Base-by-base conservation (phyloP, 2,329 filamentous ascomycete genomes). In the Fusarium xyrophilum region DNA sequence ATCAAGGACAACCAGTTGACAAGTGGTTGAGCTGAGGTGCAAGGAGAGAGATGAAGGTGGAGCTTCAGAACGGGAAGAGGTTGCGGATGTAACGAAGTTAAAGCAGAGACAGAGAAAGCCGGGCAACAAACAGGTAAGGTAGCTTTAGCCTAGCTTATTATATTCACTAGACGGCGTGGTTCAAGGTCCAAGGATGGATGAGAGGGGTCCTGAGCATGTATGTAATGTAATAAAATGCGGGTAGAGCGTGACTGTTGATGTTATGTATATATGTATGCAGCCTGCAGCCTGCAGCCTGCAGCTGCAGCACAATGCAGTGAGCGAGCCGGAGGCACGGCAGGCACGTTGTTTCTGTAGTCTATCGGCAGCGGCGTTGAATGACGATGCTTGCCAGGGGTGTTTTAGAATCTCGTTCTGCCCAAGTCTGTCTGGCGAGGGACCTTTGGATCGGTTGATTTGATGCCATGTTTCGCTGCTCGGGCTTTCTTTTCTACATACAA, bases 381-480 rank as follows among this genome's bases (percentile, higher is more conserved):
- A 73, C 60, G 70, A 74, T 74, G 60, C 63, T 60, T 50, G 63
- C 68, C 69, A 73, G 71, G 71, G 71, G 71, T 70, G 53, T 50
- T 53, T 56, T 53, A 35, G 54, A 36, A 33, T 53, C 44, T 53
- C 36, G 54, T 30, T 44, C 52, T 17, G 50, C 57, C 51, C 32
- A 56, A 61, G 40, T 27, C 23, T 42, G 52, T 33, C 47, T 55
- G 48, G 58, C 56, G 65, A 57, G 56, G 58, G 30, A 54, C 44
- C 57, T 46, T 46, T 58, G 52, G 47, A 42, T 61, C 36, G 44
- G n/a, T 51, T 58, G 59, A 69, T 67, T 51, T 58, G 61, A 69
- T 64, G 59, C 61, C 55, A 68, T 66, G 57, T 65, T 61, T 67
- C 46, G 68, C 60, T 69, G 65, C 69, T 70, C 68, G 70, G 55